Conservation (phyloP, 345 rosid genomes). For the Microthlaspi erraticum region DNA sequence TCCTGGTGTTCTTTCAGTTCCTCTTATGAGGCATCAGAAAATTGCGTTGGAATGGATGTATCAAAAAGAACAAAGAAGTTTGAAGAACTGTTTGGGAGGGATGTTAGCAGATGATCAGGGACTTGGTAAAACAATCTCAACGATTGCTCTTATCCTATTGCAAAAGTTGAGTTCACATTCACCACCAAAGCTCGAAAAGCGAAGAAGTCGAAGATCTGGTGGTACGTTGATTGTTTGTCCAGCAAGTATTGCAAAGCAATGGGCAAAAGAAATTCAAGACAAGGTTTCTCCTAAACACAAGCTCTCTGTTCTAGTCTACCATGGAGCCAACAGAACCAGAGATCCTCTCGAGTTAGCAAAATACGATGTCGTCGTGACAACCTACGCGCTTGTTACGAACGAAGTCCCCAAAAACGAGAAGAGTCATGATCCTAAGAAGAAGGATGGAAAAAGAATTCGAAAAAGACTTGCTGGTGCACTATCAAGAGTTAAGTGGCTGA, state of each 20-base stretch:
- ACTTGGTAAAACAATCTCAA: conserved; percentile 89
- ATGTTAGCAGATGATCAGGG: conserved; percentile 97
- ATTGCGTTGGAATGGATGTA: conserved; percentile 92
- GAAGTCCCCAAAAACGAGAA: conserved; percentile 77
- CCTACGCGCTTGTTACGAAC: conserved; percentile 75
- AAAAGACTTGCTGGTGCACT: conserved; percentile 57
- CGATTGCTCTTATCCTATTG: conserved; percentile 79
- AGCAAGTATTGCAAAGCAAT: conserved; percentile 83
- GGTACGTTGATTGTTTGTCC: conserved; percentile 93
- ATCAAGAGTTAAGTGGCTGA: conserved; percentile 72
- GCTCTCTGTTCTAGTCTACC: conserved; percentile 69
- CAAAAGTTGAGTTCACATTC: conserved; percentile 63
- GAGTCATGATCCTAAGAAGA: conserved; percentile 50
- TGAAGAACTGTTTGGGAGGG: conserved; percentile 71
- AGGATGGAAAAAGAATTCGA: conserved; percentile 52
- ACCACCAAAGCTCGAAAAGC: conserved; percentile 56
- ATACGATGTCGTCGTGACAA: conserved; percentile 81
- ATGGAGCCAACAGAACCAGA: conserved; percentile 72
- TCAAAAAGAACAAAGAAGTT: conserved; percentile 77
- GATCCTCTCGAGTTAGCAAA: conserved; percentile 70
- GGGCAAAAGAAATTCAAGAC: conserved; percentile 79
- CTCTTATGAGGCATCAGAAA: conserved; percentile 89
- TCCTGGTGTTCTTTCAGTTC: conserved; percentile 72
- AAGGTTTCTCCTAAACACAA: conserved; percentile 72
- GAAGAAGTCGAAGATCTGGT: conserved; percentile 52